Conservation (phyloP, 306 rosid genomes). For the Quillaja saponaria region DNA sequence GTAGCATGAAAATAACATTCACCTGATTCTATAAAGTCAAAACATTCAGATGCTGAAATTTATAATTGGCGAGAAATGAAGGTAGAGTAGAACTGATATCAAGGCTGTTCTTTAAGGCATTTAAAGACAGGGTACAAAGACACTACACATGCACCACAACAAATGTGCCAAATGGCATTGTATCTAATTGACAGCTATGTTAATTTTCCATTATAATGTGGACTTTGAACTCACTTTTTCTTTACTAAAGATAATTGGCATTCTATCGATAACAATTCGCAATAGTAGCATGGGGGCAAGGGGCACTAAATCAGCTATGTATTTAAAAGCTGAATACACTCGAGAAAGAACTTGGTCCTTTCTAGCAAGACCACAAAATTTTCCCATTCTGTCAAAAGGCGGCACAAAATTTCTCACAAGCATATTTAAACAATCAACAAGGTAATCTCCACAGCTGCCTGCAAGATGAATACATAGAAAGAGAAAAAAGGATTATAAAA, state of each 20-base stretch:
- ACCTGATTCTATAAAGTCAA: neutral
- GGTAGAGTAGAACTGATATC: neutral
- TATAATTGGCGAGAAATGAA: constrained; percentile 5
- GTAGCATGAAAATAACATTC: neutral
- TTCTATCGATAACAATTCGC: constrained; percentile 54
- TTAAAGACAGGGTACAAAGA: too few species aligned
- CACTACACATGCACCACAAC: neutral
- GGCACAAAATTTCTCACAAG: constrained; percentile 67
- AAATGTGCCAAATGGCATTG: neutral
- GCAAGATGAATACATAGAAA: constrained; percentile 14
- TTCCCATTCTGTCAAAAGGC: constrained; percentile 40
- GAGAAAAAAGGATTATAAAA: constrained; percentile 9
- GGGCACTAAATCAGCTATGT: constrained; percentile 72
- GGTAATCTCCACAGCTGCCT: constrained; percentile 66
- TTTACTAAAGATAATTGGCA: constrained; percentile 40
- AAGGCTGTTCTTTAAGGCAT: constrained; percentile 1
- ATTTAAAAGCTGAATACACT: constrained; percentile 70
- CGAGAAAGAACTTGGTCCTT: constrained; percentile 78
- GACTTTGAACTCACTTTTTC: constrained; percentile 54
- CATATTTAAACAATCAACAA: constrained; percentile 63
- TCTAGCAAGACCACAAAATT: constrained; percentile 40
- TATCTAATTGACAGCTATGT: constrained; percentile 1
- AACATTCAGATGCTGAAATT: neutral
- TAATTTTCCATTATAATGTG: neutral
- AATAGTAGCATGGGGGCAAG: constrained; percentile 64